Conservation (phyloP, 2,329 filamentous ascomycete species). For the Gaeumannomyces tritici region DNA sequence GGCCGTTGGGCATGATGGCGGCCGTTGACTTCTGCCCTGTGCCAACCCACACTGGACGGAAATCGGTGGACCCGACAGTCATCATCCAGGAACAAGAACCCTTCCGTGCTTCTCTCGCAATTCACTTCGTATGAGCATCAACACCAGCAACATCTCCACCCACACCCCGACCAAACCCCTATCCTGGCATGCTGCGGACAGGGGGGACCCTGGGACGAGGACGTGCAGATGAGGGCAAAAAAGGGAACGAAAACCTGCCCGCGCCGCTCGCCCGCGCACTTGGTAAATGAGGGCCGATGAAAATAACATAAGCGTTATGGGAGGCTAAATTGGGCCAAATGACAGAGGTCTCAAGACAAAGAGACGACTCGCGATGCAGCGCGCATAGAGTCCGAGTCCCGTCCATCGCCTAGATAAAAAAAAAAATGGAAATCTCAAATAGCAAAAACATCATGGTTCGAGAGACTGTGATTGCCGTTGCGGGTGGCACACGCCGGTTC, state of each 20-base stretch:
- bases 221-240: not conserved
- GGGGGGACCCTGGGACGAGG: not conserved
- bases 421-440: too few relatives aligned
- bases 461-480: too few relatives aligned
- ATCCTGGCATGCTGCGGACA: not conserved
- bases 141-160: not conserved
- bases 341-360: not conserved
- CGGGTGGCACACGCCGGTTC: not conserved
- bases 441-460: too few relatives aligned
- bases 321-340: not conserved
- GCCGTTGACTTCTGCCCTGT: too few relatives aligned
- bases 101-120: not conserved
- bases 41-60: not conserved
- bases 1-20: not conserved
- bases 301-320: not conserved
- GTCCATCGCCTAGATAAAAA: too few relatives aligned
- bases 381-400: not conserved
- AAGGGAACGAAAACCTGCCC: not conserved
- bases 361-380: not conserved
- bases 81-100: not conserved
- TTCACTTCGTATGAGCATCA: not conserved
- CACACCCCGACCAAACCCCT: not conserved
- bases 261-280: not conserved
- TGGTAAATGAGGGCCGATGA: not conserved
- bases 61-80: not conserved